Conservation (phyloP, 1,284 basidiomycete species). For the Anthracocystis panici-leucophaei region DNA sequence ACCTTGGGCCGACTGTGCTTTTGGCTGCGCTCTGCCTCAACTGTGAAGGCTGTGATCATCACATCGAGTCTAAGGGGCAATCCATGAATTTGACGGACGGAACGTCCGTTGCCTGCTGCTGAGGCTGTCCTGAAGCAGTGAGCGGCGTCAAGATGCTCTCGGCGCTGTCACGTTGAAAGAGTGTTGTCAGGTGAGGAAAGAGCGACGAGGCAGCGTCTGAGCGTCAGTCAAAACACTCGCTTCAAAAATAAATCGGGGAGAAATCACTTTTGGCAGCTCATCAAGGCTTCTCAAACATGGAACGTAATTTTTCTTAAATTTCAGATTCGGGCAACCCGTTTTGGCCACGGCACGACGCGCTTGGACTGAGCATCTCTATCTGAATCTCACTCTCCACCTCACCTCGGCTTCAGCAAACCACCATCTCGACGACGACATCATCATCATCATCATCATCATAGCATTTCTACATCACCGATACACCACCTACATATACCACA, state of each 20-base stretch:
- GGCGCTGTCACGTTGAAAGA: too few species aligned
- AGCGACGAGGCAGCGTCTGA: not conserved
- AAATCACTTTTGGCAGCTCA: conserved; percentile 1
- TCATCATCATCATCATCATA: not conserved
- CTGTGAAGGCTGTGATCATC: too few species aligned
- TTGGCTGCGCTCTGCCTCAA: too few species aligned
- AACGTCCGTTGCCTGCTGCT: too few species aligned
- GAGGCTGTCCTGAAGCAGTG: too few species aligned
- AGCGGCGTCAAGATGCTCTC: too few species aligned
- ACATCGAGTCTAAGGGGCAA: too few species aligned
- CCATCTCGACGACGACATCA: conserved; percentile 18
- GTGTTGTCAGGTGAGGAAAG: too few species aligned
- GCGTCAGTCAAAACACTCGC: not conserved
- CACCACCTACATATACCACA: not conserved
- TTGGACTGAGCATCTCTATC: conserved; percentile 18
- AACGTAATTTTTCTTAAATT: conserved; percentile 13
- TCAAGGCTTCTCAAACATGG: not conserved
- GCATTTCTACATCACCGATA: not conserved
- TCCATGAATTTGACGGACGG: too few species aligned
- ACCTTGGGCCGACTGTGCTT: too few species aligned
- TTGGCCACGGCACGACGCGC: conserved; percentile 20
- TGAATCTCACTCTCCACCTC: conserved; percentile 10
- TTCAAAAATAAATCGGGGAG: conserved; percentile 8
- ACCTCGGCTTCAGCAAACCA: conserved; percentile 31
- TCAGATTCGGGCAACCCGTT: not conserved